Evolutionary conservation across 352 stramenopile genomes (phyloP).

Genomic region (Phytophthora capsici): DNA sequence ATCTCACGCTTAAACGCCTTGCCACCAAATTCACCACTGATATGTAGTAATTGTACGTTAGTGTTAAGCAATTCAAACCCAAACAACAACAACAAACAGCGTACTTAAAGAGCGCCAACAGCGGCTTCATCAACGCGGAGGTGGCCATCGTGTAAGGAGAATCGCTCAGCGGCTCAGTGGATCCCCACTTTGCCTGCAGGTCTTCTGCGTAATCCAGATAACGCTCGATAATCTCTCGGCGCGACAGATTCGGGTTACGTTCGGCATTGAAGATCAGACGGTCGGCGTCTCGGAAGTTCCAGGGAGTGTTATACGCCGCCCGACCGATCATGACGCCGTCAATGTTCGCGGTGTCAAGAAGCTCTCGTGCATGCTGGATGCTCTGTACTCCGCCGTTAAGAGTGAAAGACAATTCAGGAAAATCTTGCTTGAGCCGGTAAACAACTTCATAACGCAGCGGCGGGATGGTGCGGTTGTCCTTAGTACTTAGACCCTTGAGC

Average conservation of each 20-base stretch:
- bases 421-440: constrained; percentile 94
- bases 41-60: constrained; percentile 6
- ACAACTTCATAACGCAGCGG: constrained; percentile 97
- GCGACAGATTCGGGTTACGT: constrained; percentile 82
- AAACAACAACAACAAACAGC: constrained; percentile 15
- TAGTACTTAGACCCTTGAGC: constrained; percentile 94
- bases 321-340: constrained; percentile 93
- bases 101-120: constrained; percentile 82
- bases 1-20: constrained; percentile 87
- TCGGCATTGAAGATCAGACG: constrained; percentile 78
- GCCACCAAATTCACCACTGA: constrained; percentile 74
- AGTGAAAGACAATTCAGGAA: constrained; percentile 95
- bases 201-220: constrained; percentile 90
- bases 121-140: constrained; percentile 79
- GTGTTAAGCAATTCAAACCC: not conserved
- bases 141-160: constrained; percentile 81
- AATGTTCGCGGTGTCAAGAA: constrained; percentile 83
- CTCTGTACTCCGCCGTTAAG: constrained; percentile 98
- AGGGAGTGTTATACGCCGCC: constrained; percentile 89
- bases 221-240: constrained; percentile 80
- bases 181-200: constrained; percentile 77
- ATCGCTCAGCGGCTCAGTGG: constrained; percentile 46
- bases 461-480: constrained; percentile 98
- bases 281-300: constrained; percentile 89
- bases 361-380: constrained; percentile 89